Conservation (phyloP, 257 asterid genomes). For the Scutellaria barbata region DNA sequence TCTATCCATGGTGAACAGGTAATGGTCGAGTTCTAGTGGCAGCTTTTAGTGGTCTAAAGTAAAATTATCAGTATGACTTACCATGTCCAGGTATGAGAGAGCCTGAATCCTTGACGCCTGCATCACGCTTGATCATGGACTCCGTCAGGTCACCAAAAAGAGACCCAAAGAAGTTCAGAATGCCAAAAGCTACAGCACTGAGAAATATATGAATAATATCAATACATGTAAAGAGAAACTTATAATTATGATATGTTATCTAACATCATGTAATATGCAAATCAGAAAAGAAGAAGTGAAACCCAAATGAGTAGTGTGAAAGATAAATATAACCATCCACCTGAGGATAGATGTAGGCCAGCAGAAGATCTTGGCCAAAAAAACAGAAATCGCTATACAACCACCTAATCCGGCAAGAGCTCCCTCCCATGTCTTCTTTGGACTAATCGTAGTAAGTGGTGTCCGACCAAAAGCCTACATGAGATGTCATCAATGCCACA, state of each 20-base stretch:
- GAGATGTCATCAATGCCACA: conserved; percentile 34
- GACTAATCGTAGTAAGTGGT: conserved; percentile 85
- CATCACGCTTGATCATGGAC: conserved; percentile 99
- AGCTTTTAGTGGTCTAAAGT: conserved; percentile 9
- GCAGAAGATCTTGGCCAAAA: conserved; percentile 66
- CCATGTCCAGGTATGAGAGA: conserved; percentile 99
- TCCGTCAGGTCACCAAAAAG: conserved; percentile 93
- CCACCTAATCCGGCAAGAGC: conserved; percentile 86
- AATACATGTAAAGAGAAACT: conserved; percentile 21
- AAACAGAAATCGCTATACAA: conserved; percentile 71
- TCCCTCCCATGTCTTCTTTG: conserved; percentile 99
- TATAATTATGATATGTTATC: conserved; percentile 8
- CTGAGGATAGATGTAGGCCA: conserved; percentile 84
- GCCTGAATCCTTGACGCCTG: conserved; percentile 98
- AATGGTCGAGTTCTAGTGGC: conserved; percentile 14
- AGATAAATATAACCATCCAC: conserved; percentile 40
- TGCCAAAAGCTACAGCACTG: conserved; percentile 88
- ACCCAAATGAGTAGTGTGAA: conserved; percentile 2
- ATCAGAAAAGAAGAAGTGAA: conserved; percentile 8
- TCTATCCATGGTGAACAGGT: conserved; percentile 3
- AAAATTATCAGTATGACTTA: conserved; percentile 36
- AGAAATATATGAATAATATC: conserved; percentile 27
- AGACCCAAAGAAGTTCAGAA: conserved; percentile 86
- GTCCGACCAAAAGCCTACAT: conserved; percentile 94
- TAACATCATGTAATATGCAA: conserved; percentile 23